A percentile compares a stretch with the other conserved stretches of the same genome.
These are phyloP conservation scores for Talaromyces sp. DNA, from an alignment of 2,329 filamentous ascomycete genomes.

Conservation along the genomic window DNA sequence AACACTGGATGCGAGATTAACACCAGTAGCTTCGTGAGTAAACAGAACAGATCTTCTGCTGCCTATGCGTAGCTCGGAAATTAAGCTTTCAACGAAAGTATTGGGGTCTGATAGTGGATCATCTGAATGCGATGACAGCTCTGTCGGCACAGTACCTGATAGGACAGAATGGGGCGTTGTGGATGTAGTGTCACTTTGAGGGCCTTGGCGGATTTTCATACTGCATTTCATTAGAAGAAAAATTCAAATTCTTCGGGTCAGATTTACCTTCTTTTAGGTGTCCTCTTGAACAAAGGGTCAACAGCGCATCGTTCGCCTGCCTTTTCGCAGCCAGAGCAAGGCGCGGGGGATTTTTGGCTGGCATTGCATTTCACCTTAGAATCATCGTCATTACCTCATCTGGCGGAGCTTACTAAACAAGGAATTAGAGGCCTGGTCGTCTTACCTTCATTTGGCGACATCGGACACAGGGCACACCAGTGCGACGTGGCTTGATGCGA, in stretches of 20 bases:
- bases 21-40: constrained; percentile 1
- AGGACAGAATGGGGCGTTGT: neutral
- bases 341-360: constrained; percentile 4
- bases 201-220: neutral
- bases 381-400: neutral
- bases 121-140: neutral
- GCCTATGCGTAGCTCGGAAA: neutral
- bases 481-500: constrained; percentile 4
- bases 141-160: neutral
- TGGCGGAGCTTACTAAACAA: neutral
- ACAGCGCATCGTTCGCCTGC: constrained; percentile 4
- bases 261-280: neutral
- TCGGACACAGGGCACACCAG: constrained; percentile 7
- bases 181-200: neutral
- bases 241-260: neutral
- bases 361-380: constrained; percentile 8
- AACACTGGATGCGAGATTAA: constrained; percentile 1
- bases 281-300: constrained; percentile 5
- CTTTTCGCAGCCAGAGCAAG: constrained; percentile 3
- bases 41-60: neutral
- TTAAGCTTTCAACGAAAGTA: neutral
- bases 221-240: neutral
- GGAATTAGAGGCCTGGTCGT: neutral
- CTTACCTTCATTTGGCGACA: neutral
- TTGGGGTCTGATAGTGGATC: neutral